Percentiles rank a stretch among this genome's conserved stretches.
phyloP scores from a whole-genome alignment of 2,329 filamentous ascomycete species.

The Fusarium metavorans region DNA sequence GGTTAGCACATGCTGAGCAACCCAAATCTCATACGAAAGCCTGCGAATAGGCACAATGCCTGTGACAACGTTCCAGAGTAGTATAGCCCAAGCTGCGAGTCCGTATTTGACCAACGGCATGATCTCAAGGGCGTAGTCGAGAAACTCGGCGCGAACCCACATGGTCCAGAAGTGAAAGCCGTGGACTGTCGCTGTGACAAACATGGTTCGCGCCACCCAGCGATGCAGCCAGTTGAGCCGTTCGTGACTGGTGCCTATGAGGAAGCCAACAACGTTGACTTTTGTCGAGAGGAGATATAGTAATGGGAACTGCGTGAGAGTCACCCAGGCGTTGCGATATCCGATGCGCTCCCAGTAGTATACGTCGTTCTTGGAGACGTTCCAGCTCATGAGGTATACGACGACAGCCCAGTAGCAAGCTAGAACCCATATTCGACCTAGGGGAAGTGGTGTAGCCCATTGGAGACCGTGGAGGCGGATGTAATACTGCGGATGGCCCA shows the following conservation, averaged over 20 bases:
- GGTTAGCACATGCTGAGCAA: constrained; percentile 74
- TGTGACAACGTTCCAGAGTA: constrained; percentile 74
- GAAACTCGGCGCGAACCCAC: constrained; percentile 71
- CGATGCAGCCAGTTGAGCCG: constrained; percentile 79
- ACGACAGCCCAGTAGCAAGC: constrained; percentile 70
- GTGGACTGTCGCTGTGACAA: constrained; percentile 76
- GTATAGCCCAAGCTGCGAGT: constrained; percentile 72
- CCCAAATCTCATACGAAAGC: constrained; percentile 77
- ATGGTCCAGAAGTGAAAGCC: constrained; percentile 76
- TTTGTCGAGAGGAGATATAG: constrained; percentile 73
- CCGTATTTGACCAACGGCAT: constrained; percentile 77
- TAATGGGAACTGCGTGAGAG: constrained; percentile 72
- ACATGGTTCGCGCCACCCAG: constrained; percentile 77
- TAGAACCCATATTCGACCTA: constrained; percentile 67
- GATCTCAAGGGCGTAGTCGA: constrained; percentile 68
- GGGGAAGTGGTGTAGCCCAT: constrained; percentile 70
- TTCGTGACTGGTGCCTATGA: constrained; percentile 75
- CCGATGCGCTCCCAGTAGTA: constrained; percentile 74
- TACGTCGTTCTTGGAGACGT: constrained; percentile 62
- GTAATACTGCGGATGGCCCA: constrained; percentile 66
- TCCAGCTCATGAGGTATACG: constrained; percentile 66
- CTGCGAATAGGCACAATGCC: constrained; percentile 73
- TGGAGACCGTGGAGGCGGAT: constrained; percentile 59
- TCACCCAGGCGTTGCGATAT: constrained; percentile 76
- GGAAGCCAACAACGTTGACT: constrained; percentile 67